phyloP scores from a whole-genome alignment of 2,329 filamentous ascomycete genomes.

The Dothideomycetes sp. region DNA sequence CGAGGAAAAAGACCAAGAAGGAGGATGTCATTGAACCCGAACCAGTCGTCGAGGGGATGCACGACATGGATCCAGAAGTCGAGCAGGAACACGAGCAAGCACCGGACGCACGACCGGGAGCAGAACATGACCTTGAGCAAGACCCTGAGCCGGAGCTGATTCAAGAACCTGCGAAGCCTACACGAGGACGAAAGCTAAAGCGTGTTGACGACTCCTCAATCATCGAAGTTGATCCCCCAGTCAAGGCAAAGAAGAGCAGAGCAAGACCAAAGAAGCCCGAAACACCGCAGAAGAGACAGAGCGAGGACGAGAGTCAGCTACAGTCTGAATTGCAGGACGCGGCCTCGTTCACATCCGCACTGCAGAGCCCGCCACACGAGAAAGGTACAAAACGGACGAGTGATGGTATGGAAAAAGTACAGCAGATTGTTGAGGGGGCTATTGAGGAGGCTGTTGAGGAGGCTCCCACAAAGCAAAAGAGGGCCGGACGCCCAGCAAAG shows the following conservation, averaged over 20 bases:
- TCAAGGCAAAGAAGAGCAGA: constrained; percentile 6
- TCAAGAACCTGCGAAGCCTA: constrained; percentile 17
- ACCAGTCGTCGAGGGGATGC: constrained; percentile 5
- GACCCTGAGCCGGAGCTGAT: background rate
- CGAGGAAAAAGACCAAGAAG: constrained; percentile 15
- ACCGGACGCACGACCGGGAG: no score
- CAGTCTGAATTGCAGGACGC: constrained; percentile 15
- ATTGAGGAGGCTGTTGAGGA: constrained; percentile 1
- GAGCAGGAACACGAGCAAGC: background rate
- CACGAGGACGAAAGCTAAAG: constrained; percentile 18
- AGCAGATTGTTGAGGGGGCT: background rate
- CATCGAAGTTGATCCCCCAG: background rate
- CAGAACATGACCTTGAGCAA: background rate
- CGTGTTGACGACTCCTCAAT: constrained; percentile 3
- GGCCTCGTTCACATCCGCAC: constrained; percentile 16
- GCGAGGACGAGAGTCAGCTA: constrained; percentile 17
- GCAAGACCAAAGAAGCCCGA: constrained; percentile 8
- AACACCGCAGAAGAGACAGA: constrained; percentile 5
- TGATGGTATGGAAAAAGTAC: constrained; percentile 18
- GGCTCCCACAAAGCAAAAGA: constrained; percentile 8
- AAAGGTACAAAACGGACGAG: constrained; percentile 26
- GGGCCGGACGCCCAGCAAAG: constrained; percentile 11
- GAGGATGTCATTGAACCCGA: background rate
- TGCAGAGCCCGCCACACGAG: constrained; percentile 17
- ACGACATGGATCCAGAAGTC: background rate